Base-by-base conservation (phyloP, 2,329 filamentous ascomycete genomes). In the Clarireedia hainanense region DNA sequence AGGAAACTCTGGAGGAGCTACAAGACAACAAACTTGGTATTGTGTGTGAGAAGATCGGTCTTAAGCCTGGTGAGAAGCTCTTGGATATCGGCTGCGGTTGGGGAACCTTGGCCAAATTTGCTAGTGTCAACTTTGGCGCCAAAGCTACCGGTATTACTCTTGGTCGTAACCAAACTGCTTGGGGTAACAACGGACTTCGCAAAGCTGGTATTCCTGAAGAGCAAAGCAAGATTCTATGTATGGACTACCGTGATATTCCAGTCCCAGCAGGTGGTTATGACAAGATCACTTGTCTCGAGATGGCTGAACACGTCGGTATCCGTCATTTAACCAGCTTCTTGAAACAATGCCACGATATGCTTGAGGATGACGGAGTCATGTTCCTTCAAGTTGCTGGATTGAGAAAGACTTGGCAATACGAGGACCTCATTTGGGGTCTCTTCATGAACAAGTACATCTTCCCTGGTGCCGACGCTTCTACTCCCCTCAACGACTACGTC, bases 361-460 rank as follows among this genome's bases (percentile, higher is more conserved):
- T 97, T 54, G 89, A 96, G 60, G 94, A 97, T 64, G 91, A 97
- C 64, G 94, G 94, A 72, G 83, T 90, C 63, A 95, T 97, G 78
- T 96, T 94, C 81, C 80, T 97, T 59, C 94, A 97, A 74, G 91
- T 95, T 66, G 91, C 92, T 66, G 94, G 94, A 75, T 81, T 99
- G 60, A 87, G 94, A 66, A 95, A 95, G 78, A 78, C 81, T 61
- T 97, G 94, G 94, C 94, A 97, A 74, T 97, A 96, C 70, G 91
- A 97, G 79, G 92, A 97, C 75, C 81, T 96, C 51, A 88, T 92
- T 72, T 97, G 94, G 94, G 94, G 94, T 71, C 81, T 97, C 47
- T 97, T 96, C 81, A 95, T 97, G 91, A 97, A 97, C 85, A 96
- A 96, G 78, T 96, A 97, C 74, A 80, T 97, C 72, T 97, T 97